Base-by-base conservation (phyloP, 257 asterid species). In the Henckelia pumila region DNA sequence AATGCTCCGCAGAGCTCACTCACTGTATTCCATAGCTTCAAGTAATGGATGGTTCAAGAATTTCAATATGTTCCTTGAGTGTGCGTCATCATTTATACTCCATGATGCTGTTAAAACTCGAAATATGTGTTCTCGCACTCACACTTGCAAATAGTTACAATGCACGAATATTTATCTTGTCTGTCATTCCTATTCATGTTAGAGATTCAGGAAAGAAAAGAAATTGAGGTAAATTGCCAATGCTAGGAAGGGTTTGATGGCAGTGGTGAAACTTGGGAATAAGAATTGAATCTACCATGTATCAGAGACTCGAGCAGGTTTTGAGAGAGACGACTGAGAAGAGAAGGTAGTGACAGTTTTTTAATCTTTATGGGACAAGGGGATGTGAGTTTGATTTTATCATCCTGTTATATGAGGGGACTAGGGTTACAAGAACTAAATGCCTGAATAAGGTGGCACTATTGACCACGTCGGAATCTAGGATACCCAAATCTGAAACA, bases 251-350 rank as follows among this genome's bases (percentile, higher is more conserved):
- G 33, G 25, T 32, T 61, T 6, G 63, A 33, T 11, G 17, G 58
- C 23, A 68, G 24, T 24, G 13, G 63, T 56, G 35, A 67, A 29
- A 33, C 6, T 52, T n/a, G 29, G 33, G 52, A 17, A 62, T 3
- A 11, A 64, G 19, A 23, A 64, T 7, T 1, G 5, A 32, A 52
- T 66, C 19, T 30, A 9, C 53, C 16, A 35, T 3, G 30, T n/a
- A 59, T 28, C 32, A 22, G 64, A 67, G 47, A 37, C 14, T 20
- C 30, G 16, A 20, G 26, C 25, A 23, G 32, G 21, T 20, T 35
- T 59, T 33, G 37, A 24, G 63, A 65, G 32, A 49, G 59, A 33
- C 53, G 17, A 29, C 14, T 9, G 50, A 59, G 64, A 50, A 47
- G 22, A 30, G 25, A 50, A 58, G 56, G 30, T 58, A 49, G 57